Base-by-base conservation (phyloP, 1,284 basidiomycete genomes). In the Macrocystidia cucumis region DNA sequence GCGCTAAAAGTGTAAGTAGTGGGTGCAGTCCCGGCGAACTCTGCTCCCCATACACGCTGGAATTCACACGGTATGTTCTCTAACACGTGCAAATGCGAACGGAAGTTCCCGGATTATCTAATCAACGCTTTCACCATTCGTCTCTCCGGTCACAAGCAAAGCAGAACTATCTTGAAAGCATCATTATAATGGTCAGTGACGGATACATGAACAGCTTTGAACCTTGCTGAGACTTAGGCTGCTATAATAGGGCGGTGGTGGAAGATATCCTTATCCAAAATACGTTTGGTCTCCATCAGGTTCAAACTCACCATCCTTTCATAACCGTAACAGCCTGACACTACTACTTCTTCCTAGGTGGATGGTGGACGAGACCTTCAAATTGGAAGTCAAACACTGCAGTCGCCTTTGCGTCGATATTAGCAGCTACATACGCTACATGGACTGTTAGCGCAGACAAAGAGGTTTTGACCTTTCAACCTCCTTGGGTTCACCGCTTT, bases 371-470 rank as follows among this genome's bases (percentile, higher is more conserved):
- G 17, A 68, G 77, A 9, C 80, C 80, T 3, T 66, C 73, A 9
- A 82, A 82, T 51, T 84, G 80, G 79, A 73, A 70, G 33, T 52
- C 68, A 13, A 84, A 84, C 56, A 84, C 80, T 1, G 68, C 69
- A 0, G 66, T 84, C 28, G 64, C 70, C 2, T 69, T 72, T 47
- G 57, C 61, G 33, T 79, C 79, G 9, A 77, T 84, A 37, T 47
- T 74, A 31, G 65, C 61, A 3, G 52, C 73, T n/a, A 69, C 71
- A 9, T 80, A 72, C 42, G 72, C 62, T 6, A 66, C 70, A 6
- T 83, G 74, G 70, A 65, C 57, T 26, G 51, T 80, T 34, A 81
- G 78, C 44, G 74, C 78, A 8, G 72, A 72, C 35, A 65, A 67
- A 43, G 80, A 84, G 70, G 80, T 80, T 48, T 2, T n/a, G 19